Conservation (phyloP, 495 filamentous ascomycete genomes). For the Aspergillus coremiiformis region DNA sequence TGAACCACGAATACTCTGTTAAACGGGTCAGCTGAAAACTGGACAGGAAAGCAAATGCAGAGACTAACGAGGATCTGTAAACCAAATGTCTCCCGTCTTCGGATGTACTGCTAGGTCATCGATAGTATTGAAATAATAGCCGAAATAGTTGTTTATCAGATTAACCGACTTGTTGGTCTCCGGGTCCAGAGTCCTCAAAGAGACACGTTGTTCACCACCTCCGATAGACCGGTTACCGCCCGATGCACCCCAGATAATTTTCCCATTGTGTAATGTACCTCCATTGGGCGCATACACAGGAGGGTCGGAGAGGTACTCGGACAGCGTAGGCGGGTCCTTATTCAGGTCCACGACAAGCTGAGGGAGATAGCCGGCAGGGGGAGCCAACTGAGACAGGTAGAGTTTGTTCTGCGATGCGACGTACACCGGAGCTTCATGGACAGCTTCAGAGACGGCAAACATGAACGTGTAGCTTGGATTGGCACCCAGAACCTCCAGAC, state of each 20-base stretch:
- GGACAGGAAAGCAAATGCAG: not conserved
- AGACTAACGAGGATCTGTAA: slow-evolving; percentile 35
- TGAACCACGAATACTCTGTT: slow-evolving; percentile 31
- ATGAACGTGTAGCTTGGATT: slow-evolving; percentile 24
- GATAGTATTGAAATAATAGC: slow-evolving; percentile 23
- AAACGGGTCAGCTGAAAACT: not conserved
- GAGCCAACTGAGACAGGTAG: slow-evolving; percentile 23
- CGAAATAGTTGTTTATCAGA: slow-evolving; percentile 27
- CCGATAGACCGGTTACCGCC: slow-evolving; percentile 21
- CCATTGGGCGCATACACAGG: slow-evolving; percentile 31
- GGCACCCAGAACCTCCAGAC: slow-evolving; percentile 26
- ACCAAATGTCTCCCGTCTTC: slow-evolving; percentile 37
- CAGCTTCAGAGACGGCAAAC: slow-evolving; percentile 22
- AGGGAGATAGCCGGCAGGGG: slow-evolving; percentile 21
- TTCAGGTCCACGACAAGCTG: slow-evolving; percentile 31
- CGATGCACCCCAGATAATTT: slow-evolving; percentile 20
- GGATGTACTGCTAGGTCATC: slow-evolving; percentile 24
- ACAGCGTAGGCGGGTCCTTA: slow-evolving; percentile 25
- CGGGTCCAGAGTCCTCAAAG: slow-evolving; percentile 22
- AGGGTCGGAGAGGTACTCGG: slow-evolving; percentile 26
- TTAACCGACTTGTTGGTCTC: slow-evolving; percentile 19
- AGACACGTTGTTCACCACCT: slow-evolving; percentile 18
- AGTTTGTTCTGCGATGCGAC: slow-evolving; percentile 30
- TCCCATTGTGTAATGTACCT: slow-evolving; percentile 20
- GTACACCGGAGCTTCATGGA: slow-evolving; percentile 39